Percentiles rank a stretch among this genome's conserved stretches.
Evolutionary conservation across 164 flowering plant species (phyloP).

Genomic region (Euptelea pleiosperma): DNA sequence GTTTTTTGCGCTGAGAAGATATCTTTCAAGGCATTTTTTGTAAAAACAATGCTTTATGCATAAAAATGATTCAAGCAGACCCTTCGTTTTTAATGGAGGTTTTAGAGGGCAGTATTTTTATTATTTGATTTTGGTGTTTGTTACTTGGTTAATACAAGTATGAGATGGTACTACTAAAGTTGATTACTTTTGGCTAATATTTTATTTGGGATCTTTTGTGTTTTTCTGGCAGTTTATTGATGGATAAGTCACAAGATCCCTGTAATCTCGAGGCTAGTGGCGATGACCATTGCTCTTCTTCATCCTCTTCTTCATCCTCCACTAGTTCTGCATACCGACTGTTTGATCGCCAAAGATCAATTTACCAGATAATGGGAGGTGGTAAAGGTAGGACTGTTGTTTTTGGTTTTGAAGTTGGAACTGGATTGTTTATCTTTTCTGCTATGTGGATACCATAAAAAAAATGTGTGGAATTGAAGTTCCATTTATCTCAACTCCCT

Average conservation of each 20-base stretch:
- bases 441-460: too few relatives aligned
- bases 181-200: not conserved
- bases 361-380: slow-evolving; percentile 32
- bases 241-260: slow-evolving; percentile 34
- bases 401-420: not conserved
- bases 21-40: too few relatives aligned
- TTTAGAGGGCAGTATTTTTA: too few relatives aligned
- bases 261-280: slow-evolving; percentile 19
- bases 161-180: too few relatives aligned
- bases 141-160: too few relatives aligned
- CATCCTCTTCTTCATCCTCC: slow-evolving; percentile 20
- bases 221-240: slow-evolving; percentile 11
- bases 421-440: not conserved
- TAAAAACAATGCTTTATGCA: too few relatives aligned
- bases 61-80: too few relatives aligned
- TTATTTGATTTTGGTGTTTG: too few relatives aligned
- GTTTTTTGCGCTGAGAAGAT: too few relatives aligned
- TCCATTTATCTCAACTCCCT: not conserved
- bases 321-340: slow-evolving; percentile 18
- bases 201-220: not conserved
- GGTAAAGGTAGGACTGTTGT: slow-evolving; percentile 27
- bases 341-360: slow-evolving; percentile 26
- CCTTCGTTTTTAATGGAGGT: too few relatives aligned
- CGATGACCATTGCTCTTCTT: slow-evolving; percentile 20
- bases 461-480: not conserved